Evolutionary conservation across 2,329 filamentous ascomycete species (phyloP).

Genomic region (Penicillium verrucosum): DNA sequence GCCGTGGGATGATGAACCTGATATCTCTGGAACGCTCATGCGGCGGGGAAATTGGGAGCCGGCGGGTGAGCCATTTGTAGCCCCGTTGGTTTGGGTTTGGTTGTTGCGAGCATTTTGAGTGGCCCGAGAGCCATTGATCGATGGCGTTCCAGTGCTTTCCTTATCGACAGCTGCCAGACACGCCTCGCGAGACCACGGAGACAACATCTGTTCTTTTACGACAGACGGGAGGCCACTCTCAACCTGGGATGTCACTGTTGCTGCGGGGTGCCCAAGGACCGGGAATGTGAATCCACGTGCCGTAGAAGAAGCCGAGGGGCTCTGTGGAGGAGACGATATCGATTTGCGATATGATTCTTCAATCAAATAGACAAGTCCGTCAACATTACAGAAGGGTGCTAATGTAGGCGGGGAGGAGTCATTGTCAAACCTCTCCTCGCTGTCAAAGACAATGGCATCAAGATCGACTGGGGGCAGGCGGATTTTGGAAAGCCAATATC

Average conservation of each 20-base stretch:
- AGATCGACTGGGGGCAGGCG: conserved; percentile 65
- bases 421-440: conserved; percentile 31
- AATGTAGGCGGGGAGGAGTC: conserved; percentile 51
- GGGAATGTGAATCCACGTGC: conserved; percentile 62
- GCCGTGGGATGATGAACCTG: conserved; percentile 32
- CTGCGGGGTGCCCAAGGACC: conserved; percentile 51
- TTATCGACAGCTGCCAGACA: conserved; percentile 66
- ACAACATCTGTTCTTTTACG: conserved; percentile 71
- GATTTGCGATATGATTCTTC: conserved; percentile 66
- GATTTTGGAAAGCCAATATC: conserved; percentile 75
- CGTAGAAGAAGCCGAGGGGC: conserved; percentile 70
- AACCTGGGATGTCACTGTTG: conserved; percentile 31
- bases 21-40: conserved; percentile 37
- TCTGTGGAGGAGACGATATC: conserved; percentile 61
- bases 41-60: conserved; percentile 33
- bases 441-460: conserved; percentile 58
- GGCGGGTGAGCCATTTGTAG: conserved; percentile 32
- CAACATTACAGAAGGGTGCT: conserved; percentile 71
- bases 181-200: conserved; percentile 74
- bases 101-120: conserved; percentile 42
- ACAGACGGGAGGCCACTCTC: conserved; percentile 61
- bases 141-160: conserved; percentile 66
- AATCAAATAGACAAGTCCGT: conserved; percentile 70
- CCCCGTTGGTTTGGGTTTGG: conserved; percentile 30
- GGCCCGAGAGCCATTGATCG: conserved; percentile 70